Conservation (phyloP, 2,329 filamentous ascomycete species). For the Apiospora rasikravindrae region DNA sequence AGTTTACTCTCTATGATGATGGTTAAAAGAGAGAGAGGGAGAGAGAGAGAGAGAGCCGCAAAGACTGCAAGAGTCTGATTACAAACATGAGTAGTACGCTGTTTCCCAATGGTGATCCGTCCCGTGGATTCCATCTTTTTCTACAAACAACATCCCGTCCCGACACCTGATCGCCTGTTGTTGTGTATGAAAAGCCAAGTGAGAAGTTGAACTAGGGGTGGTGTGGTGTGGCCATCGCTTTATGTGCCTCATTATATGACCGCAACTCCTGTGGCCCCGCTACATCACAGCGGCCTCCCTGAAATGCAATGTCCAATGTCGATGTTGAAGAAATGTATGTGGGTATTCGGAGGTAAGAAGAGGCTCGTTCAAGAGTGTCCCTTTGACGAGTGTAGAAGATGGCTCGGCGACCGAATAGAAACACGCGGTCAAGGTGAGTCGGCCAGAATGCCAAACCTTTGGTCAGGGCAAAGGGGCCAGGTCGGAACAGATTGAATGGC, state of each 20-base stretch:
- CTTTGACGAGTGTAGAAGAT: background rate
- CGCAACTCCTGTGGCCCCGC: background rate
- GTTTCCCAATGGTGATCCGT: background rate
- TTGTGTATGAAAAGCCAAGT: constrained; percentile 10
- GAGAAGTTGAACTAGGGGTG: background rate
- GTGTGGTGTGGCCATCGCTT: background rate
- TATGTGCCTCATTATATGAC: background rate
- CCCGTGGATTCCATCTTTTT: background rate
- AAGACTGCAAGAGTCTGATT: background rate
- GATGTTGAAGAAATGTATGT: constrained; percentile 8
- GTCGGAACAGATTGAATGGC: background rate
- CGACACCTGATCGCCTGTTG: background rate
- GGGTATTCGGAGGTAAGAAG: background rate
- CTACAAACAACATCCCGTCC: background rate
- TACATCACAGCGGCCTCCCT: background rate
- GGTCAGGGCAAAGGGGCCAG: background rate
- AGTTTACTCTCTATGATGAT: background rate
- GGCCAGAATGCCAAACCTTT: background rate
- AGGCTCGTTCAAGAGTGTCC: background rate
- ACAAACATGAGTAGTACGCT: constrained; percentile 6
- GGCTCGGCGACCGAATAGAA: background rate
- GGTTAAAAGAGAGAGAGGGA: background rate
- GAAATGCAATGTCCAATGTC: constrained; percentile 10
- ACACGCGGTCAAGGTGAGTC: background rate
- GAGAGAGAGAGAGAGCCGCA: background rate